Conservation (phyloP, 345 rosid genomes). For the Sapria himalayana region DNA sequence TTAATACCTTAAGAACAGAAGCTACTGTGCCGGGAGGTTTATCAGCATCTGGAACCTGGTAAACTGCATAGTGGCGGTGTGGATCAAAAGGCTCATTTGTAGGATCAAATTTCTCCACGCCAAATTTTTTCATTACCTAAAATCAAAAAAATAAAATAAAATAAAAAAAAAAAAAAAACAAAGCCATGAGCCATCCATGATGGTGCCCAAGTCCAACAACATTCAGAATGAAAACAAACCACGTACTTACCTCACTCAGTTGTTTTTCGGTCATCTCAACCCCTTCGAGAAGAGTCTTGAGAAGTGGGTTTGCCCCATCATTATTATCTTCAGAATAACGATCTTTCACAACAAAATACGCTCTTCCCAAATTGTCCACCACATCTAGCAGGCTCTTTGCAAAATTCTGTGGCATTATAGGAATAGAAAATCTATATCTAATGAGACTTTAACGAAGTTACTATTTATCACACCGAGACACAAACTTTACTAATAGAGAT, state of each 20-base stretch:
- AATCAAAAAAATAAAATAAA: slow-evolving; percentile 4
- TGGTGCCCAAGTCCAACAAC: background rate
- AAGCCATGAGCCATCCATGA: background rate
- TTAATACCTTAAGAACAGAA: slow-evolving; percentile 55
- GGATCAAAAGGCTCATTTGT: slow-evolving; percentile 76
- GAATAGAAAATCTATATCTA: too few species aligned
- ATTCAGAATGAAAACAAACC: background rate
- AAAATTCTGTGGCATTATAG: slow-evolving; percentile 46
- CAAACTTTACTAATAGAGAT: too few species aligned
- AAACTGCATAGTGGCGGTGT: slow-evolving; percentile 64
- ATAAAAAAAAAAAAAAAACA: background rate
- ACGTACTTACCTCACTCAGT: slow-evolving; percentile 36
- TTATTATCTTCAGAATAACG: slow-evolving; percentile 50
- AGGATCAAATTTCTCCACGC: slow-evolving; percentile 60
- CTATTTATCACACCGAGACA: too few species aligned
- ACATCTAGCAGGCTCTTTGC: slow-evolving; percentile 70
- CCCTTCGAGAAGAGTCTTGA: slow-evolving; percentile 70
- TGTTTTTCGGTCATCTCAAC: slow-evolving; percentile 98
- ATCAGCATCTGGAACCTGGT: slow-evolving; percentile 57
- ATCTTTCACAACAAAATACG: slow-evolving; percentile 65
- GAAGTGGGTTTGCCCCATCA: slow-evolving; percentile 38
- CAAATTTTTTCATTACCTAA: slow-evolving; percentile 59
- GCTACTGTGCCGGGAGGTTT: slow-evolving; percentile 78
- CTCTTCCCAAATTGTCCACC: slow-evolving; percentile 83
- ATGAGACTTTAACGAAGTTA: too few species aligned